These are phyloP conservation scores for Inga oerstediana DNA, from an alignment of 306 rosid species.

Conservation along the genomic window DNA sequence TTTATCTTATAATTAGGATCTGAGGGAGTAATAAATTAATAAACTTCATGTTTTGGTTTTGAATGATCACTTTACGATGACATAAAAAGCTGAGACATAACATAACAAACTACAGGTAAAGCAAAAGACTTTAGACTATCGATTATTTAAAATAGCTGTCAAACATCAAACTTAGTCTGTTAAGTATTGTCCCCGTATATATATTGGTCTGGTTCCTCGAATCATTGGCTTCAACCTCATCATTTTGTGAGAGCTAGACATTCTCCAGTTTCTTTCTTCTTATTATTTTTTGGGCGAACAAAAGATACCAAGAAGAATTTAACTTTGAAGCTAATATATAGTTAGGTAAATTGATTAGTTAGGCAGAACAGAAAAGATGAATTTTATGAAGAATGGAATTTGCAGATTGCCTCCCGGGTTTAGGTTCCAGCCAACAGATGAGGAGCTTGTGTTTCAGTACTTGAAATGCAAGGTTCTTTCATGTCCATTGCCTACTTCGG, in stretches of 20 bases:
- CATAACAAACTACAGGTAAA: constrained; percentile 22
- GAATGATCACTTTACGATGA: constrained; percentile 20
- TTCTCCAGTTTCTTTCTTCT: not conserved
- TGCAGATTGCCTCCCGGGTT: constrained; percentile 91
- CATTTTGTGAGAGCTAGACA: not conserved
- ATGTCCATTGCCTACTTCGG: constrained; percentile 75
- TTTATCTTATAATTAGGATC: too few species aligned
- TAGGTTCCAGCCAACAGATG: constrained; percentile 94
- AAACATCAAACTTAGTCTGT: constrained; percentile 43
- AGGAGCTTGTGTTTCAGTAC: constrained; percentile 85
- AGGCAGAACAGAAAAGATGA: constrained; percentile 53
- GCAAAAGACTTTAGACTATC: constrained; percentile 8
- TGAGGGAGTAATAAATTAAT: too few species aligned
- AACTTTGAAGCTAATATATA: not conserved
- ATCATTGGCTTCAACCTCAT: not conserved
- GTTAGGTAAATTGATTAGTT: not conserved
- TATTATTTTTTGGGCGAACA: not conserved
- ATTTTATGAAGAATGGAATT: constrained; percentile 58
- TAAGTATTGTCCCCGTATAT: constrained; percentile 27
- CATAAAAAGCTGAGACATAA: constrained; percentile 30
- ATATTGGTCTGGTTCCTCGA: not conserved
- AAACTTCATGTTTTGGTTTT: not conserved
- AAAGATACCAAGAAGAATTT: not conserved
- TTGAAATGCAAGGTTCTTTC: constrained; percentile 74
- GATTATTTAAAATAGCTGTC: constrained; percentile 32